Percentiles rank a stretch among this genome's conserved stretches.
Evolutionary conservation across 2,329 filamentous ascomycete species (phyloP).

Genomic region (Cordyceps militaris): DNA sequence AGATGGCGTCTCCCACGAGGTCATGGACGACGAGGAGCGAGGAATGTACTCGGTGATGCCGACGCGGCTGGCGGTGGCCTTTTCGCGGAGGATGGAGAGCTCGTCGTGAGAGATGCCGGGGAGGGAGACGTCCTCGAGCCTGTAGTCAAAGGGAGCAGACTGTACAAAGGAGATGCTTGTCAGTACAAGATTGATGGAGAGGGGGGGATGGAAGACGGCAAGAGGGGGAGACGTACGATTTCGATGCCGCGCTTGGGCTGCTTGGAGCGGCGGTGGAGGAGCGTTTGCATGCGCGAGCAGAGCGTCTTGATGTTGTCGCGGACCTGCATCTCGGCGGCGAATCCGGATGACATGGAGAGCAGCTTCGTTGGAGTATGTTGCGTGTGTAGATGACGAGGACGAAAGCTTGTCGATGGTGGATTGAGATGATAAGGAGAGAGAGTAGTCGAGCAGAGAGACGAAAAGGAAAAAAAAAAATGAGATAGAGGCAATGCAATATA

Average conservation of each 20-base stretch:
- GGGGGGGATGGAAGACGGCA: background rate
- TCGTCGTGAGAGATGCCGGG: conserved; percentile 53
- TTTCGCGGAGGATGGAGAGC: conserved; percentile 45
- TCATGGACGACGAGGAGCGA: conserved; percentile 18
- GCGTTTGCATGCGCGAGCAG: conserved; percentile 37
- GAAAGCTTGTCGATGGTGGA: too few species aligned
- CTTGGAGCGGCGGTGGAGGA: conserved; percentile 36
- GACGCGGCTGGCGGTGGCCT: conserved; percentile 43
- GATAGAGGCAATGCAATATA: background rate
- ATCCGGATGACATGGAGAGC: background rate
- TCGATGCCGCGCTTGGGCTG: conserved; percentile 32
- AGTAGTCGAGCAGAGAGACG: background rate
- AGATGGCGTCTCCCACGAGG: conserved; percentile 7
- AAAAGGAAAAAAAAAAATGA: background rate
- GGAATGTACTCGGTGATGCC: conserved; percentile 33
- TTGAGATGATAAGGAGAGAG: background rate
- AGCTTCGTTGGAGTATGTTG: background rate
- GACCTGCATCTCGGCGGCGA: conserved; percentile 21
- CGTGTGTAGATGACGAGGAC: background rate
- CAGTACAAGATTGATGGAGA: background rate
- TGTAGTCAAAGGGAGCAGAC: conserved; percentile 54
- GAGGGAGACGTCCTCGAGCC: conserved; percentile 44
- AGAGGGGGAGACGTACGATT: conserved; percentile 35
- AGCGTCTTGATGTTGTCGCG: conserved; percentile 38
- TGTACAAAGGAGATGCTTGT: conserved; percentile 24